Evolutionary conservation across 2,329 filamentous ascomycete species (phyloP), one percentile per base, ranked within the genome.

Genomic region (Clarireedia hainanense): DNA sequence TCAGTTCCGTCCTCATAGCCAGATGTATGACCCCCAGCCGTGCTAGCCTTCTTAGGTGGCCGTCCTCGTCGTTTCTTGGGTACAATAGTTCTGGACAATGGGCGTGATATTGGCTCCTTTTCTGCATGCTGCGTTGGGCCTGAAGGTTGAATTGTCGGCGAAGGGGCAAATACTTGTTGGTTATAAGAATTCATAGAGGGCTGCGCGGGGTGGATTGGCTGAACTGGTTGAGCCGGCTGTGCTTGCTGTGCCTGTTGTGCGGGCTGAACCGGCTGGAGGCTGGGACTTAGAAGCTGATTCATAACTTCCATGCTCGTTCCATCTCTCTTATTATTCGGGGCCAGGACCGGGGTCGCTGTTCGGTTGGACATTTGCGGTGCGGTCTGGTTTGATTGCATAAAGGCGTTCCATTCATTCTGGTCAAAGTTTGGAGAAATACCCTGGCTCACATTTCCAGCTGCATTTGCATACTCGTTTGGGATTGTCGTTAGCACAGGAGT

Each of bases 361-460:
- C 62, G 62, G 40, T 58, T 63, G 10, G 60, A 56, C 47, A 65
- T 55, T 62, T 71, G 80, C 61, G 71, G 69, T 17, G 76, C 65
- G 51, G 69, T 73, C 3, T 84, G 84, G 65, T 89, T 89, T 52
- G 84, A 81, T 66, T 89, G 85, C 12, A 91, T 71, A 55, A 94
- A 89, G 5, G 82, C 80, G 57, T 81, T 84, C 91, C 91, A 96
- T 60, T 91, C 86, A 43, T 81, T 81, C 26, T 80, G 79, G 66
- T 95, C 88, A 63, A 85, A 81, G 23, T 78, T 80, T 60, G 77
- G 75, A 3, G 80, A 76, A 27, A 77, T 70, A 60, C 78, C 77
- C 61, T 79, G 80, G 45, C 80, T 76, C 62, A 84, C 80, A 57
- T 76, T 78, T 62, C 81, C 80, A 76, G 84, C 81, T 59, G 75